phyloP scores from a whole-genome alignment of 75 land plant species.

The Larix kaempferi region DNA sequence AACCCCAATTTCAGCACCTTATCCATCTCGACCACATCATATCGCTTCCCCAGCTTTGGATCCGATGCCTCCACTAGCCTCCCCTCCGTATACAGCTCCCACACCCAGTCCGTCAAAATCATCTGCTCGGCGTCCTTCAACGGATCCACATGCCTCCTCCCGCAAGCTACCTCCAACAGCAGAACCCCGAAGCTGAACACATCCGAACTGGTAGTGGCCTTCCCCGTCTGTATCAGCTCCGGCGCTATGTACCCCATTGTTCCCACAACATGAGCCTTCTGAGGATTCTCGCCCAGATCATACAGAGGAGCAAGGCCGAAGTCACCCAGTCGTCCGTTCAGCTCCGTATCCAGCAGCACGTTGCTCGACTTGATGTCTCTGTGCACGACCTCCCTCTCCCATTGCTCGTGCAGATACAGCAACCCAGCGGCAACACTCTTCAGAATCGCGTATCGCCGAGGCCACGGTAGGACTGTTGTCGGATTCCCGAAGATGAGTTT shows the following conservation, averaged over 20 bases:
- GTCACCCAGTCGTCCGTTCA: constrained; percentile 56
- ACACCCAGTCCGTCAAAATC: constrained; percentile 58
- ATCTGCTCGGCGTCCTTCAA: constrained; percentile 29
- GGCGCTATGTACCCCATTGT: constrained; percentile 59
- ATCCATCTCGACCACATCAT: constrained; percentile 17
- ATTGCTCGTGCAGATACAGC: constrained; percentile 57
- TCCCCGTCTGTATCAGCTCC: constrained; percentile 36
- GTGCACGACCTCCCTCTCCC: constrained; percentile 62
- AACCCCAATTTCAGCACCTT: constrained; percentile 30
- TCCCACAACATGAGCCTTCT: constrained; percentile 45
- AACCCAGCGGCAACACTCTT: constrained; percentile 50
- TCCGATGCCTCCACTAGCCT: constrained; percentile 24
- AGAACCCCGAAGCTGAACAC: constrained; percentile 53
- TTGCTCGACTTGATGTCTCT: constrained; percentile 63
- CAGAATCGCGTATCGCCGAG: constrained; percentile 49
- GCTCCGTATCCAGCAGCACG: constrained; percentile 46
- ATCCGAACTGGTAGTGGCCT: constrained; percentile 39
- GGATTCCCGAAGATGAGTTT: constrained; percentile 37
- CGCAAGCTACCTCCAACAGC: constrained; percentile 48
- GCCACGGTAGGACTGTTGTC: constrained; percentile 30
- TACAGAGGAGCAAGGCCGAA: constrained; percentile 63
- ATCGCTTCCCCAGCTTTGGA: constrained; percentile 15
- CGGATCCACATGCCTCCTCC: constrained; percentile 36
- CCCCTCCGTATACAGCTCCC: constrained; percentile 25
- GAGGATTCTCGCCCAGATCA: constrained; percentile 47